Evolutionary conservation across 1,284 basidiomycete species (phyloP).

Genomic region (Cystobasidium pallidum): DNA sequence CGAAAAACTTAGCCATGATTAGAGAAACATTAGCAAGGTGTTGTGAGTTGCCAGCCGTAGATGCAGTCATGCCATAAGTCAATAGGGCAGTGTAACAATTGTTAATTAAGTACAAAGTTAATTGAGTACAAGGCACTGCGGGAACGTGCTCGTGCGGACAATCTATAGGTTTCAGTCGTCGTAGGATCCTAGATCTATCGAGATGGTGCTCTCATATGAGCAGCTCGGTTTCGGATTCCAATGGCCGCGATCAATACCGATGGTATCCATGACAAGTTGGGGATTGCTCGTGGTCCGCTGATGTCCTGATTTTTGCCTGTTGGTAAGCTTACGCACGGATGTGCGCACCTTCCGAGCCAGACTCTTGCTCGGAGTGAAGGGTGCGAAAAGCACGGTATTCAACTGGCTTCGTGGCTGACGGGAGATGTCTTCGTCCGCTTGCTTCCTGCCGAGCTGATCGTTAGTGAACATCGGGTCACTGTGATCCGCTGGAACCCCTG

Average conservation of each 20-base stretch:
- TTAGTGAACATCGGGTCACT: not conserved
- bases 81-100: too few species aligned
- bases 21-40: too few species aligned
- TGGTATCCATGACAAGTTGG: conserved; percentile 13
- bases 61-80: too few species aligned
- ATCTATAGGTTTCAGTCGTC: not conserved
- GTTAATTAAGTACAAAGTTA: too few species aligned
- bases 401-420: not conserved
- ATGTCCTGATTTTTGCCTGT: conserved; percentile 9
- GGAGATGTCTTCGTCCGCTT: not conserved
- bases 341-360: not conserved
- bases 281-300: conserved; percentile 10
- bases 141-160: not conserved
- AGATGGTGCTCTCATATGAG: not conserved
- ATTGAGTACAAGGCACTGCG: too few species aligned
- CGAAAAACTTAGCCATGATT: too few species aligned
- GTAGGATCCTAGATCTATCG: conserved; percentile 4
- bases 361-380: not conserved
- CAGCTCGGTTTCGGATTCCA: not conserved
- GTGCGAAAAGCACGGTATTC: not conserved
- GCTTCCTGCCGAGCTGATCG: not conserved
- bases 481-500: not conserved
- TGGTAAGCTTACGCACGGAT: conserved; percentile 11
- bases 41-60: not conserved
- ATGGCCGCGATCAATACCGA: not conserved